These are phyloP conservation scores for Lasiodiplodia sp. DNA, from an alignment of 2,329 filamentous ascomycete species.

Conservation along the genomic window DNA sequence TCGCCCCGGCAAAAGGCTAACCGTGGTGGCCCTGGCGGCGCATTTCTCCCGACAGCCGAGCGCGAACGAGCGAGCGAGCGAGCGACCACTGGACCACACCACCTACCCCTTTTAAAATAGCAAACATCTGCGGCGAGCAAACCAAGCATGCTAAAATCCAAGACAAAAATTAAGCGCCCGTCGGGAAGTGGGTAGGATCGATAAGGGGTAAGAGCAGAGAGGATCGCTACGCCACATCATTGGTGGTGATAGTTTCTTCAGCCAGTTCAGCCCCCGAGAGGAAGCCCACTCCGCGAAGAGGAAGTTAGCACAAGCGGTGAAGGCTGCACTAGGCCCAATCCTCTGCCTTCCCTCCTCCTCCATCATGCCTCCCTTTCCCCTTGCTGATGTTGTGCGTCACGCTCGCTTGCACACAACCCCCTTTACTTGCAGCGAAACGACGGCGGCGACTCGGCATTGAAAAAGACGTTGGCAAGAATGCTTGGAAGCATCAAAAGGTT, in stretches of 20 bases:
- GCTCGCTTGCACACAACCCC: not conserved
- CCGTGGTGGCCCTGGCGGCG: not conserved
- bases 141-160: not conserved
- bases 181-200: not conserved
- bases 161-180: not conserved
- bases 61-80: not conserved
- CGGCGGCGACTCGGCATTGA: conserved; percentile 4
- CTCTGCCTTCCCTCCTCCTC: not conserved
- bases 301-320: not conserved
- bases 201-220: not conserved
- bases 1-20: no score
- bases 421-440: no score
- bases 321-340: not conserved
- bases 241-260: not conserved
- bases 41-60: not conserved
- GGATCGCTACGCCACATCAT: not conserved
- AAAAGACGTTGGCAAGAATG: not conserved
- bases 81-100: not conserved
- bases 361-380: not conserved
- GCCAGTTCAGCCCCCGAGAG: not conserved
- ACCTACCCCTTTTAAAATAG: conserved; percentile 2
- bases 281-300: not conserved
- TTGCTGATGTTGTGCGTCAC: not conserved
- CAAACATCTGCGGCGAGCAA: not conserved
- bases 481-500: not conserved